Conservation (phyloP, 176 grass and related monocot genomes). For the Canna indica region DNA sequence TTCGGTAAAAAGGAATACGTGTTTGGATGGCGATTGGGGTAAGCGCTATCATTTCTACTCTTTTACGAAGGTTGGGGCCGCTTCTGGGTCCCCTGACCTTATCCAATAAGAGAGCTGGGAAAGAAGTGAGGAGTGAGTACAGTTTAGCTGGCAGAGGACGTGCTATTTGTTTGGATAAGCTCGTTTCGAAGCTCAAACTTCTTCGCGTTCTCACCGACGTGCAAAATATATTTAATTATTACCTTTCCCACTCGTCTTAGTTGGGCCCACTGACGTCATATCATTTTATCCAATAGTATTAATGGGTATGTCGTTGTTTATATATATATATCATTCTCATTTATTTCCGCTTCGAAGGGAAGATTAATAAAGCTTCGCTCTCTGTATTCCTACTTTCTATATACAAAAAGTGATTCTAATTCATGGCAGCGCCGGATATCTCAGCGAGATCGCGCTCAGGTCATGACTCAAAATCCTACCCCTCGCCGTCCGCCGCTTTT, state of each 20-base stretch:
- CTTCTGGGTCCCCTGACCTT: background rate
- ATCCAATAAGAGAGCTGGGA: background rate
- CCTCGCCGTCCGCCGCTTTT: background rate
- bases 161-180: background rate
- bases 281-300: background rate
- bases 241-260: background rate
- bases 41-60: too few relatives aligned
- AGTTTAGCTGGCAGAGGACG: background rate
- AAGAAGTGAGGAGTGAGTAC: background rate
- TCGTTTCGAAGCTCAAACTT: too few relatives aligned
- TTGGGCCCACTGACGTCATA: background rate
- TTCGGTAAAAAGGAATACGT: too few relatives aligned
- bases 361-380: too few relatives aligned
- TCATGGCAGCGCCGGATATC: background rate
- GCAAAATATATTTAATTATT: background rate
- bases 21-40: too few relatives aligned
- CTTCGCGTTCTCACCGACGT: background rate
- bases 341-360: too few relatives aligned
- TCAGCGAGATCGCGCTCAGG: background rate
- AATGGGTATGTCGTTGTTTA: too few relatives aligned
- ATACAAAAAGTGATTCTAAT: background rate
- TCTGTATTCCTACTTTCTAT: too few relatives aligned
- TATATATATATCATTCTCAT: too few relatives aligned
- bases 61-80: too few relatives aligned
- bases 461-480: background rate